These are phyloP conservation scores for Peronospora farinosa DNA, from an alignment of 352 stramenopile species.

Conservation along the genomic window DNA sequence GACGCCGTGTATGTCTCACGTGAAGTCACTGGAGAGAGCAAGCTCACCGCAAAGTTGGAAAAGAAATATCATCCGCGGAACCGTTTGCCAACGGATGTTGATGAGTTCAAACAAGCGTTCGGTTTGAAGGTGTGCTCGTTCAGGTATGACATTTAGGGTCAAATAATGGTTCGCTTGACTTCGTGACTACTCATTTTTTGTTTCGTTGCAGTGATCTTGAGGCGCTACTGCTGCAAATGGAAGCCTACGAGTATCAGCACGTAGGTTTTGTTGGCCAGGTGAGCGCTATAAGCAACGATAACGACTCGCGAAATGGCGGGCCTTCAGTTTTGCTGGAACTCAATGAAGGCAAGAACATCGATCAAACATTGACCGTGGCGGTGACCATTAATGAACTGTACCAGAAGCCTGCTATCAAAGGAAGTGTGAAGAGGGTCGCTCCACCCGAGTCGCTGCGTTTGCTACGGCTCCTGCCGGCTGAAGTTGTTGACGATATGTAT, in stretches of 20 bases:
- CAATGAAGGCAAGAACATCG: constrained; percentile 13
- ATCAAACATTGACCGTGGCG: constrained; percentile 18
- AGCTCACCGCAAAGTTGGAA: constrained; percentile 17
- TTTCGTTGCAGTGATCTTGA: constrained; percentile 19
- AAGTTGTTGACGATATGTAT: constrained; percentile 23
- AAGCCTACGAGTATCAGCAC: constrained; percentile 27
- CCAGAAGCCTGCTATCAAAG: constrained; percentile 17
- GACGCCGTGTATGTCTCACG: constrained; percentile 9
- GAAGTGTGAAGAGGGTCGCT: constrained; percentile 11
- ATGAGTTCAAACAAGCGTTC: constrained; percentile 27
- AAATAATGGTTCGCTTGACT: constrained; percentile 1
- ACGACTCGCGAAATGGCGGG: constrained; percentile 1
- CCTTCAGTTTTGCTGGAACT: constrained; percentile 20
- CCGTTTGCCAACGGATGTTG: constrained; percentile 12
- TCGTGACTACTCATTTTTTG: constrained; percentile 2
- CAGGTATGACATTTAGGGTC: constrained; percentile 12
- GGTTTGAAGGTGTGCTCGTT: constrained; percentile 21
- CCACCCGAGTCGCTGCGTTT: constrained; percentile 20
- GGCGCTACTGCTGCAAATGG: constrained; percentile 11
- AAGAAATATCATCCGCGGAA: constrained; percentile 31
- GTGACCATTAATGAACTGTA: constrained; percentile 25
- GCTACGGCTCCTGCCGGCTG: constrained; percentile 24
- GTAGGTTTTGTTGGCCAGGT: constrained; percentile 28
- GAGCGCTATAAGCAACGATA: constrained; percentile 1
- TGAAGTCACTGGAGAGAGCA: constrained; percentile 20